Conservation (phyloP, 768 basidiomycete species). For the Lentinula sp. region DNA sequence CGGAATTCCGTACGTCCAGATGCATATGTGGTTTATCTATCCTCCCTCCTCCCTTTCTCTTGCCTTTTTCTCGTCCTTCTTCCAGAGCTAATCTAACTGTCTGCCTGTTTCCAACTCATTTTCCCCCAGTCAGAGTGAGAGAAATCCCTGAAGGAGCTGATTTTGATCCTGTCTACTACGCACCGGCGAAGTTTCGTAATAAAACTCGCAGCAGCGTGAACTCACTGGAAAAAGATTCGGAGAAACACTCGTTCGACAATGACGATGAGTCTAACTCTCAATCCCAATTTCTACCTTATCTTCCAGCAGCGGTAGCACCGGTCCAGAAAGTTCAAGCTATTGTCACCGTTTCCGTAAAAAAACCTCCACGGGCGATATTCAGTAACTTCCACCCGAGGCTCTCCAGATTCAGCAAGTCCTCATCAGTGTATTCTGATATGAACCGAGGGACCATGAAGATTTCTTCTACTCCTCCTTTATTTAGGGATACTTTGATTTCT, state of each 20-base stretch:
- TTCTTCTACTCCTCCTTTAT: slow-evolving; percentile 19
- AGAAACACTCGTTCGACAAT: background rate
- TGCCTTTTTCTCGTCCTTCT: slow-evolving; percentile 7
- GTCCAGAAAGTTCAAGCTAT: background rate
- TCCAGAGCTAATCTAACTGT: too few species aligned
- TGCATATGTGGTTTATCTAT: background rate
- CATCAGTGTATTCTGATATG: slow-evolving; percentile 21
- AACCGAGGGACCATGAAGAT: slow-evolving; percentile 17
- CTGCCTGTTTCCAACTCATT: background rate
- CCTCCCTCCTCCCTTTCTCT: background rate
- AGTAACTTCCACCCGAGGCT: background rate
- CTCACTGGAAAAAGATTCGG: background rate
- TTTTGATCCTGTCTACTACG: slow-evolving; percentile 37
- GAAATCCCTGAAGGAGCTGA: slow-evolving; percentile 34
- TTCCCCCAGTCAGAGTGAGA: slow-evolving; percentile 25
- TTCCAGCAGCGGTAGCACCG: background rate
- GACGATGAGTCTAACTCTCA: background rate
- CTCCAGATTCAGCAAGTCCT: slow-evolving; percentile 6
- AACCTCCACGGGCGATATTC: background rate
- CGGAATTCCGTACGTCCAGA: slow-evolving; percentile 39
- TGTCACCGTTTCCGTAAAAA: background rate
- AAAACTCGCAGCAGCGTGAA: slow-evolving; percentile 11
- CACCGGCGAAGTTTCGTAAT: slow-evolving; percentile 11
- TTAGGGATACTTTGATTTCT: background rate
- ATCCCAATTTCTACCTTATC: slow-evolving; percentile 5